Evolutionary conservation across 1,284 basidiomycete genomes (phyloP).

Genomic region (Stereum hirsutum): DNA sequence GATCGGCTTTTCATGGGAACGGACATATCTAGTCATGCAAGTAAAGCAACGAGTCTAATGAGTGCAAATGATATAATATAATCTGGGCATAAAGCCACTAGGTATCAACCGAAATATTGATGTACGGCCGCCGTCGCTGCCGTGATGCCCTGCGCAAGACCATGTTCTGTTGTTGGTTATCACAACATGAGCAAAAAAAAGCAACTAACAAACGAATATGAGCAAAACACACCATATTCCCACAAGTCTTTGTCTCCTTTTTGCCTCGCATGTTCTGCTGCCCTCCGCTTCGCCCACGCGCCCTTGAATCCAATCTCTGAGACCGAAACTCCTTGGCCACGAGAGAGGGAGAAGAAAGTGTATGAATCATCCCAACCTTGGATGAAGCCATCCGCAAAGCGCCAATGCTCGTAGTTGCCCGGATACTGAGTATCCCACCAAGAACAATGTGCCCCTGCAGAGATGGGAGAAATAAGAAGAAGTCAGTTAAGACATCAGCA

Average conservation of each 20-base stretch:
- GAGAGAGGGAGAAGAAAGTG: slow-evolving; percentile 30
- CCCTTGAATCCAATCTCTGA: slow-evolving; percentile 56
- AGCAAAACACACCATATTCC: slow-evolving; percentile 47
- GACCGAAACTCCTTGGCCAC: slow-evolving; percentile 17
- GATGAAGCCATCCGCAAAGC: slow-evolving; percentile 58
- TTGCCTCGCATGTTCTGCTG: slow-evolving; percentile 32
- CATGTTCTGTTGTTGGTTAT: slow-evolving; percentile 22
- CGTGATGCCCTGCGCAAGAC: slow-evolving; percentile 31
- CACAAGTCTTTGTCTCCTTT: slow-evolving; percentile 37
- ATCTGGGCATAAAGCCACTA: too few species aligned
- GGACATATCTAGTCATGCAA: too few species aligned
- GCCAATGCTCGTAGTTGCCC: slow-evolving; percentile 52
- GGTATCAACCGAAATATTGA: slow-evolving; percentile 1
- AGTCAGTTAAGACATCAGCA: neutral
- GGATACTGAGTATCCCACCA: slow-evolving; percentile 54
- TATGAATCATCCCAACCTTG: slow-evolving; percentile 69
- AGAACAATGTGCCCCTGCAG: slow-evolving; percentile 36
- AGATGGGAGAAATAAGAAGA: neutral
- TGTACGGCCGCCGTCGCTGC: slow-evolving; percentile 14
- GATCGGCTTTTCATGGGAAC: too few species aligned
- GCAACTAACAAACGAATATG: neutral
- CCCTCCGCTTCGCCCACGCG: slow-evolving; percentile 45
- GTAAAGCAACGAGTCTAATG: too few species aligned
- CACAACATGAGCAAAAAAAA: neutral
- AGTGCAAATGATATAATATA: too few species aligned